phyloP scores from a whole-genome alignment of 805 yeast genomes.

The Candida orba region DNA sequence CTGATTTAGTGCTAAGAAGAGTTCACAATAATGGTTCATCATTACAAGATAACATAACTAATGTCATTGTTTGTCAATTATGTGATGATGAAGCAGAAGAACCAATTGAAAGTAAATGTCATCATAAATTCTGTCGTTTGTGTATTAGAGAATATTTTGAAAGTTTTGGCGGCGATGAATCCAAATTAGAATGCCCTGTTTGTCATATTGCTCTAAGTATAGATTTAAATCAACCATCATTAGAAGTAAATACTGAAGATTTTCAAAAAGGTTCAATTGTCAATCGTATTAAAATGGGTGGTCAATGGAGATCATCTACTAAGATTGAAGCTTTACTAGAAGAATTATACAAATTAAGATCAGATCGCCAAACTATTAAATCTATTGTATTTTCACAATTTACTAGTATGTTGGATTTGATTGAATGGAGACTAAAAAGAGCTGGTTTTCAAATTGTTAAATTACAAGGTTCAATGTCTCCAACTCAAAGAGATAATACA shows the following conservation, averaged over 20 bases:
- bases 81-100: constrained; percentile 99
- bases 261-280: constrained; percentile 68
- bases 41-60: constrained; percentile 27
- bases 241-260: constrained; percentile 51
- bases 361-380: constrained; percentile 83
- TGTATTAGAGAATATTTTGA: constrained; percentile 89
- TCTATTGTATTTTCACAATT: constrained; percentile 97
- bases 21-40: constrained; percentile 34
- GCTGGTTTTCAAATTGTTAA: constrained; percentile 96
- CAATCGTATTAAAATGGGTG: constrained; percentile 80
- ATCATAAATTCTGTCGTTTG: constrained; percentile 87
- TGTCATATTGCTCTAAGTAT: constrained; percentile 92
- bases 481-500: constrained; percentile 87
- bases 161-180: constrained; percentile 55
- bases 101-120: constrained; percentile 91
- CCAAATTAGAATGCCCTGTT: constrained; percentile 80
- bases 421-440: constrained; percentile 90
- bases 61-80: constrained; percentile 71
- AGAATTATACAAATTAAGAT: constrained; percentile 78
- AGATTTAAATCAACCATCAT: constrained; percentile 79
- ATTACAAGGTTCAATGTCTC: constrained; percentile 95
- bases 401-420: constrained; percentile 91
- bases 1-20: constrained; percentile 83
- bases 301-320: constrained; percentile 90
- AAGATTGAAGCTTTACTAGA: constrained; percentile 95